Evolutionary conservation across 2,329 filamentous ascomycete species (phyloP).

Genomic region (Colletotrichum chlorophyti): DNA sequence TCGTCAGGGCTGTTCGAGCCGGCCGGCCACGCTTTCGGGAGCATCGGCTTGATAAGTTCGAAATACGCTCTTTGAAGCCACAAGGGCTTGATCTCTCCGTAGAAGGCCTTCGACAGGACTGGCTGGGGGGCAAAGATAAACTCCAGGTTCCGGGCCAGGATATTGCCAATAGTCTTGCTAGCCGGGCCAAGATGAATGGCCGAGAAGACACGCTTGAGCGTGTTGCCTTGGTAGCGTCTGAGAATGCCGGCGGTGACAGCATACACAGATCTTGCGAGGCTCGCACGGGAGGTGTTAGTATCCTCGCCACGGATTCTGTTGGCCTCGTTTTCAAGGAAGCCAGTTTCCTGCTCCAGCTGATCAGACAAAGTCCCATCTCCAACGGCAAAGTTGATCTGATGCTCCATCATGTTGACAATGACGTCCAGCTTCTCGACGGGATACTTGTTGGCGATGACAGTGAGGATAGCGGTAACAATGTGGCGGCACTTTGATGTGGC

Average conservation of each 20-base stretch:
- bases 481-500: slow-evolving; percentile 32
- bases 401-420: slow-evolving; percentile 31
- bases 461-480: slow-evolving; percentile 43
- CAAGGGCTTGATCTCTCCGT: slow-evolving; percentile 49
- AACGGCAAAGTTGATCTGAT: slow-evolving; percentile 26
- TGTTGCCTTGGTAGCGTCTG: slow-evolving; percentile 44
- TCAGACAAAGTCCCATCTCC: slow-evolving; percentile 22
- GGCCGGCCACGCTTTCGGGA: slow-evolving; percentile 48
- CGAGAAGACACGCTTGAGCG: slow-evolving; percentile 43
- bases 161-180: slow-evolving; percentile 41
- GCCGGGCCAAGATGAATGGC: slow-evolving; percentile 35
- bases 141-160: slow-evolving; percentile 50
- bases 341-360: slow-evolving; percentile 3
- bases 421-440: slow-evolving; percentile 40
- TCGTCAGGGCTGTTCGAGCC: slow-evolving; percentile 34
- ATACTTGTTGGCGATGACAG: slow-evolving; percentile 53
- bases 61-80: slow-evolving; percentile 58
- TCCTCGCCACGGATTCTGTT: slow-evolving; percentile 5
- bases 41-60: slow-evolving; percentile 52
- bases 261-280: slow-evolving; percentile 34
- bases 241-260: slow-evolving; percentile 46
- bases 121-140: slow-evolving; percentile 48
- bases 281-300: slow-evolving; percentile 2
- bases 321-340: slow-evolving; percentile 15
- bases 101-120: slow-evolving; percentile 47